A percentile compares a stretch with the other conserved stretches of the same genome.
Evolutionary conservation across 2,329 filamentous ascomycete species (phyloP).

Genomic region (Salinomyces thailandicus): DNA sequence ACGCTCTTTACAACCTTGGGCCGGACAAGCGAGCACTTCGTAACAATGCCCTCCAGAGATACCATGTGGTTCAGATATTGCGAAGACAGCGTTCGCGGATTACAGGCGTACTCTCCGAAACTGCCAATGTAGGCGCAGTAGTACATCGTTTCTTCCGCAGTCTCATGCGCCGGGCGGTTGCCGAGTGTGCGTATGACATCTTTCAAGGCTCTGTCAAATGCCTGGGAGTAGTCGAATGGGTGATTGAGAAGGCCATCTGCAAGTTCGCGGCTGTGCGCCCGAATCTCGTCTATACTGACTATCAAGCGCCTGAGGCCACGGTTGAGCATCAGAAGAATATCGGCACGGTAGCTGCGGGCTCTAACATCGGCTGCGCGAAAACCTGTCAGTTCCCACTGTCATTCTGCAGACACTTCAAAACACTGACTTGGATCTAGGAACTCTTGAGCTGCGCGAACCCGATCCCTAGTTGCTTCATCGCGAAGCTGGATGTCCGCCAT

Average conservation of each 20-base stretch:
- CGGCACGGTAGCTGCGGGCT: conserved; percentile 70
- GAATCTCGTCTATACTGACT: conserved; percentile 71
- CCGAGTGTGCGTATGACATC: conserved; percentile 74
- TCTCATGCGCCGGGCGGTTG: conserved; percentile 64
- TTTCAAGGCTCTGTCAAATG: conserved; percentile 85
- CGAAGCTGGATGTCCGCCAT: conserved; percentile 69
- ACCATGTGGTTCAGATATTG: conserved; percentile 92
- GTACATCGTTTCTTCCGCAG: conserved; percentile 66
- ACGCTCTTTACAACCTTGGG: conserved; percentile 98
- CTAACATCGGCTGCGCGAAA: conserved; percentile 42
- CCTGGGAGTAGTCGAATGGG: conserved; percentile 79
- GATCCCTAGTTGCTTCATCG: conserved; percentile 75
- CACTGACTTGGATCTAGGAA: conserved; percentile 83
- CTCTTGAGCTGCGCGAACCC: conserved; percentile 77
- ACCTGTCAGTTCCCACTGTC: background rate
- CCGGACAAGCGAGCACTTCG: conserved; percentile 85
- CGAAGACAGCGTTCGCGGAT: conserved; percentile 83
- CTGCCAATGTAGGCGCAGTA: conserved; percentile 97
- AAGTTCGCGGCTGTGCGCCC: conserved; percentile 74
- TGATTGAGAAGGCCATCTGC: conserved; percentile 68
- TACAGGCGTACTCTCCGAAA: conserved; percentile 90
- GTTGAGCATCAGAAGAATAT: conserved; percentile 69
- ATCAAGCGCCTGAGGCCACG: conserved; percentile 48
- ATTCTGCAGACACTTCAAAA: background rate
- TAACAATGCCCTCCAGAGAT: conserved; percentile 93